Conservation (phyloP, 2,329 filamentous ascomycete genomes). For the Ophiostoma tasmaniense region DNA sequence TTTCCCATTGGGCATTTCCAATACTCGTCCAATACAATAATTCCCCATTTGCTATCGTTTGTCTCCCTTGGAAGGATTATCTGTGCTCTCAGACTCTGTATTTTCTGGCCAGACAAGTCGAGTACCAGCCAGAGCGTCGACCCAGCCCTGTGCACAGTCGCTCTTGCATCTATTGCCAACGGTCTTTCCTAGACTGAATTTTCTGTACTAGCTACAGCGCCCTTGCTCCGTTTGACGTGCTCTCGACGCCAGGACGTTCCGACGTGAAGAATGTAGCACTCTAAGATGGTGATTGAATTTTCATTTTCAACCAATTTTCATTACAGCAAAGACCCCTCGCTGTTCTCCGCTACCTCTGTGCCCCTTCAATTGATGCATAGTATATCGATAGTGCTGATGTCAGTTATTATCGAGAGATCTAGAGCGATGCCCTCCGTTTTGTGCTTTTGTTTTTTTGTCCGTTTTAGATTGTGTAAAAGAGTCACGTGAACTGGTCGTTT, state of each 20-base stretch:
- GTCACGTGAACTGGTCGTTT: background rate
- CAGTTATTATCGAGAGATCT: background rate
- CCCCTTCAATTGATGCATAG: background rate
- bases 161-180: background rate
- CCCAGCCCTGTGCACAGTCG: background rate
- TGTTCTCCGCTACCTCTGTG: background rate
- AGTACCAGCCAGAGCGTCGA: background rate
- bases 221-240: background rate
- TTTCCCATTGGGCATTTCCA: conserved; percentile 1
- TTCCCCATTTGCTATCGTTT: background rate
- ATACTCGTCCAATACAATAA: background rate
- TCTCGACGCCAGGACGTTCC: background rate
- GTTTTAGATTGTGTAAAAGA: too few relatives aligned
- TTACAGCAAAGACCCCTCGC: background rate
- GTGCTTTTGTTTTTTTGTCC: too few relatives aligned
- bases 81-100: background rate
- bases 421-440: background rate
- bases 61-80: background rate
- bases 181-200: background rate
- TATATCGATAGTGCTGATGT: background rate
- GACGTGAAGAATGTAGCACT: conserved; percentile 2
- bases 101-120: background rate
- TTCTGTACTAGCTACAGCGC: background rate
- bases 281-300: background rate
- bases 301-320: background rate